Evolutionary conservation across 163 green algal genomes (phyloP).

Genomic region (Coccomyxa subellipsoidea): DNA sequence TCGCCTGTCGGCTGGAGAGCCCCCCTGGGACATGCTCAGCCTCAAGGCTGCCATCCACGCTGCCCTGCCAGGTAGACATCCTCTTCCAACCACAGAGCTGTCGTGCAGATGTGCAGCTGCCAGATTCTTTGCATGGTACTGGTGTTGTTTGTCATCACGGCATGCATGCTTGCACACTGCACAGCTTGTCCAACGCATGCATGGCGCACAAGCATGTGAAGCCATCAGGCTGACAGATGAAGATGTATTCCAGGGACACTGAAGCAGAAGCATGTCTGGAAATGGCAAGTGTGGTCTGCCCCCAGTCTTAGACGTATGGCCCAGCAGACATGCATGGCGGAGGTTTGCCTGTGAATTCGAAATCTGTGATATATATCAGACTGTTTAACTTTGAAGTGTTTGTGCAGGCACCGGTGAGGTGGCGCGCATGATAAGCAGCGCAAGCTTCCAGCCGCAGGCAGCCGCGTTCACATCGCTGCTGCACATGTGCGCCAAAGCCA

Average conservation of each 20-base stretch:
- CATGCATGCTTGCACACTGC: background rate
- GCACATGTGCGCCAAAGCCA: slow-evolving; percentile 22
- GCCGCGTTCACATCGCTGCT: slow-evolving; percentile 22
- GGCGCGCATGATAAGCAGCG: background rate
- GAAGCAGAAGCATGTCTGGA: no score
- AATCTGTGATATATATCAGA: no score
- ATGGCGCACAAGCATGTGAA: background rate
- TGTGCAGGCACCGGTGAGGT: slow-evolving; percentile 12
- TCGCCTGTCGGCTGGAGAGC: slow-evolving; percentile 13
- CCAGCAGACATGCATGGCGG: no score
- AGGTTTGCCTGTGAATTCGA: no score
- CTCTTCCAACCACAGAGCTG: background rate
- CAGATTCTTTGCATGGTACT: no score
- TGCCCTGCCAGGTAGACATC: slow-evolving; percentile 1
- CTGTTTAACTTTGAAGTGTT: no score
- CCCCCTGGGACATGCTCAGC: slow-evolving; percentile 27
- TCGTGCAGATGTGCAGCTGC: no score
- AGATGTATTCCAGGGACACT: no score
- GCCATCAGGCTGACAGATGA: no score
- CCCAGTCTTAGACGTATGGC: no score
- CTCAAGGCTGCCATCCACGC: slow-evolving; percentile 19
- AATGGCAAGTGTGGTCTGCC: no score
- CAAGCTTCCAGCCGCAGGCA: slow-evolving; percentile 18
- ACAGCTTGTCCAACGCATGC: background rate
- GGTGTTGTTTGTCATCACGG: background rate